These are phyloP conservation scores for Buxus sempervirens DNA, from an alignment of 164 flowering plant genomes.

Conservation along the genomic window DNA sequence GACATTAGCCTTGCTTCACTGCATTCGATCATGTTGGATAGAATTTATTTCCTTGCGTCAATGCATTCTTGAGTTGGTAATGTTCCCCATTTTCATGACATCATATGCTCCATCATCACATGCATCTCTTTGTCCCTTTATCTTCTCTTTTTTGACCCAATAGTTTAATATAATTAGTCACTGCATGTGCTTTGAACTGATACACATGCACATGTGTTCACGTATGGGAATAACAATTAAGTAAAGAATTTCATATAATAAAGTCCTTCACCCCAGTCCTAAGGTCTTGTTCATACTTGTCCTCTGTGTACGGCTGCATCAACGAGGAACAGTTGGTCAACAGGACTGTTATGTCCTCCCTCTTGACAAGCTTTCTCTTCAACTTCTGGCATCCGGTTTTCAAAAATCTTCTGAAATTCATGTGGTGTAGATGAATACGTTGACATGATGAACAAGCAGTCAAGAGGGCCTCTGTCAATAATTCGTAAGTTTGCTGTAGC, in stretches of 20 bases:
- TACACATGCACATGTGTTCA: conserved; percentile 20
- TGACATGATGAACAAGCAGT: conserved; percentile 81
- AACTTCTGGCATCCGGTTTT: too few relatives aligned
- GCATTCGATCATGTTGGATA: conserved; percentile 29
- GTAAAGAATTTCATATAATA: too few relatives aligned
- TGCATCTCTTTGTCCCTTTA: conserved; percentile 1
- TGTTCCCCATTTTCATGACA: conserved; percentile 14
- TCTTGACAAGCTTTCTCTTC: too few relatives aligned
- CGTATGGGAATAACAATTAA: too few relatives aligned
- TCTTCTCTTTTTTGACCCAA: neutral
- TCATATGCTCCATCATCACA: neutral
- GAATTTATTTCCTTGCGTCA: conserved; percentile 18
- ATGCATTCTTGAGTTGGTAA: conserved; percentile 4
- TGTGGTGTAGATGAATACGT: too few relatives aligned
- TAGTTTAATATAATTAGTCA: conserved; percentile 6
- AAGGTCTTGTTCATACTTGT: conserved; percentile 69
- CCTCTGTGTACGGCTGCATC: conserved; percentile 82
- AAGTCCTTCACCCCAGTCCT: conserved; percentile 30
- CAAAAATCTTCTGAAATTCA: too few relatives aligned
- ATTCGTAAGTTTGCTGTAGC: conserved; percentile 95
- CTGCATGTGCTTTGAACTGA: conserved; percentile 18
- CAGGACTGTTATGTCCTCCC: too few relatives aligned
- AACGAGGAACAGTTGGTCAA: too few relatives aligned
- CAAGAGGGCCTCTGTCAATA: conserved; percentile 65
- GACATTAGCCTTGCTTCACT: conserved; percentile 6